phyloP scores from a whole-genome alignment of 306 rosid species.

The Fragaria iinumae region DNA sequence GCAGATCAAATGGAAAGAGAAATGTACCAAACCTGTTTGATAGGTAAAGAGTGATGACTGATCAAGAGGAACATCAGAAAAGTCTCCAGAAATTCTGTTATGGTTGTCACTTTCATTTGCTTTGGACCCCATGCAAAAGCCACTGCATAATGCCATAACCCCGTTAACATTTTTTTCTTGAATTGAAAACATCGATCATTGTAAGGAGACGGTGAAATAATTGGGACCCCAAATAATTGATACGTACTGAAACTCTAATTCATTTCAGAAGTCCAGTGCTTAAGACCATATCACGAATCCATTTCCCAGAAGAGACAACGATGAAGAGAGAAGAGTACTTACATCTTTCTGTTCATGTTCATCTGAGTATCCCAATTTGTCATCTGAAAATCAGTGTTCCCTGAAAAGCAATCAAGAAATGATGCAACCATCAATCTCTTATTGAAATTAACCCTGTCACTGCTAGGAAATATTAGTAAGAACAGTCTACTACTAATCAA shows the following conservation, averaged over 20 bases:
- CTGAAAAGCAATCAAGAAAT: slow-evolving; percentile 27
- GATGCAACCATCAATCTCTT: background rate
- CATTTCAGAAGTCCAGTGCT: background rate
- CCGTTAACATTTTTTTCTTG: background rate
- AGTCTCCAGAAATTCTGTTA: slow-evolving; percentile 25
- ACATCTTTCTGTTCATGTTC: slow-evolving; percentile 40
- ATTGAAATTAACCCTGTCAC: background rate
- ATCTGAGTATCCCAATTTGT: slow-evolving; percentile 30
- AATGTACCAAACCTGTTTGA: slow-evolving; percentile 50
- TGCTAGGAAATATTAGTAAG: background rate
- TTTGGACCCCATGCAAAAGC: slow-evolving; percentile 35
- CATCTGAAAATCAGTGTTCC: slow-evolving; percentile 36
- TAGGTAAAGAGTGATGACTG: slow-evolving; percentile 26
- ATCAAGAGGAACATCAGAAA: slow-evolving; percentile 27
- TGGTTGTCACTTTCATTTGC: slow-evolving; percentile 38
- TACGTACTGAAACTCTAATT: background rate
- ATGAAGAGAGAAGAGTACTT: slow-evolving; percentile 19
- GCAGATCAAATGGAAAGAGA: slow-evolving; percentile 19
- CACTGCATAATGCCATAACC: slow-evolving; percentile 19
- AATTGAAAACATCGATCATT: background rate
- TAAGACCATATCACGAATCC: background rate
- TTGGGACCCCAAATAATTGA: background rate
- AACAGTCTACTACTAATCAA: background rate
- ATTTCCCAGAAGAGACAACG: background rate
- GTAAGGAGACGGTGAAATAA: background rate